Base-by-base conservation (phyloP, 495 filamentous ascomycete genomes). In the Lichina pygmaea region DNA sequence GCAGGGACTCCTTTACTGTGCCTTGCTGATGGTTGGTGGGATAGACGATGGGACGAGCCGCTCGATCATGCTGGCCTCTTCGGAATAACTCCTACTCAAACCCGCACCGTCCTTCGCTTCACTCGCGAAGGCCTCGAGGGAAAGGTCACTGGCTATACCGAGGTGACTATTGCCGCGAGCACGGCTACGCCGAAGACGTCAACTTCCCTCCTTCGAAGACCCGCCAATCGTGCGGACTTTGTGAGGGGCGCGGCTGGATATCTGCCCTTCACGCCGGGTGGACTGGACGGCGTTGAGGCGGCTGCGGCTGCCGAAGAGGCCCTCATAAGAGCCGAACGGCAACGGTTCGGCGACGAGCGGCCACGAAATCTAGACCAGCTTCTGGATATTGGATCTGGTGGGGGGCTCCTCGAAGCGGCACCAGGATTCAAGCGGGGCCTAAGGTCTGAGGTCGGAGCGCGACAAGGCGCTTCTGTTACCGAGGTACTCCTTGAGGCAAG, bases 121-220 rank as follows among this genome's bases (percentile, higher is more conserved):
- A 75, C 73, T 39, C 71, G 91, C 45, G 84, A 93, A 57, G 91
- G 89, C 12, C 70, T 95, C 30, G 86, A 95, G 62, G 89, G 89
- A 15, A 71, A 79, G 33, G 85, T 97, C 11, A 92, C 81, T 13
- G 89, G 86, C 24, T 95, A 97, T 57, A 81, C 75, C 55, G 86
- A 95, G 60, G 79, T 95, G 43, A 94, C 89, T 0, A 73, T 95
- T 24, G 86, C 86, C 12, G 85, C 86, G 17, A 76, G 71, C 48
- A 86, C 81, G 47, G 83, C 82, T 1, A 95, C 79, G 13, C 89
- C 89, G 6, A 97, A 97, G 62, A 93, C 92, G 54, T 94, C 86
- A 17, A 97, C 91, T 0, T 93, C 85, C 0, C 65, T 97, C 36
- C 61, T 81, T 8, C 71, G 89, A 37, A 89, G 89, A 52, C 86